phyloP scores from a whole-genome alignment of 306 rosid genomes.

The Lotus japonicus region DNA sequence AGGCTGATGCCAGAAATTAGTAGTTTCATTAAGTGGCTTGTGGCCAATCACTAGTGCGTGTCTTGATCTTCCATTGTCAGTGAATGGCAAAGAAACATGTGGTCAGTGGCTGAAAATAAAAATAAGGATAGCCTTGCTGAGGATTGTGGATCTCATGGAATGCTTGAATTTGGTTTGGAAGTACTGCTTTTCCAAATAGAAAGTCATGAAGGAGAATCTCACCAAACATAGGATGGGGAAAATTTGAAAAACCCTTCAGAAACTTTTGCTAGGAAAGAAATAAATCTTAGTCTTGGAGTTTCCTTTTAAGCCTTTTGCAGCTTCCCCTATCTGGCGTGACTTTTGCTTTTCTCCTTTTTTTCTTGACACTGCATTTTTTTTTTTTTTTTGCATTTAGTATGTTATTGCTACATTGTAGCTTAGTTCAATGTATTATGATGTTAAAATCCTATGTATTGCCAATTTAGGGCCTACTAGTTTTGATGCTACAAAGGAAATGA shows the following conservation, averaged over 20 bases:
- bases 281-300: neutral
- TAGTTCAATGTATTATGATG: neutral
- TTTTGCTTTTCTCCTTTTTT: neutral
- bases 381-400: neutral
- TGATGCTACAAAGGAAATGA: neutral
- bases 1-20: neutral
- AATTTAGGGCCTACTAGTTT: neutral
- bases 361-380: neutral
- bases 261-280: neutral
- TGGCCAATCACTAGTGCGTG: neutral
- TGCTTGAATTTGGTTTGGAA: neutral
- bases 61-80: neutral
- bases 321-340: neutral
- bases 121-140: neutral
- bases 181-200: neutral
- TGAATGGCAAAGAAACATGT: neutral
- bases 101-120: neutral
- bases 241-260: neutral
- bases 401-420: neutral
- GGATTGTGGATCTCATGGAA: neutral
- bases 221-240: neutral
- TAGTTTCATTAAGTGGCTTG: neutral
- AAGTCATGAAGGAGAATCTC: neutral
- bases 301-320: neutral
- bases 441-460: neutral